Evolutionary conservation across 768 basidiomycete genomes (phyloP).

Genomic region (Leccinum imitatum): DNA sequence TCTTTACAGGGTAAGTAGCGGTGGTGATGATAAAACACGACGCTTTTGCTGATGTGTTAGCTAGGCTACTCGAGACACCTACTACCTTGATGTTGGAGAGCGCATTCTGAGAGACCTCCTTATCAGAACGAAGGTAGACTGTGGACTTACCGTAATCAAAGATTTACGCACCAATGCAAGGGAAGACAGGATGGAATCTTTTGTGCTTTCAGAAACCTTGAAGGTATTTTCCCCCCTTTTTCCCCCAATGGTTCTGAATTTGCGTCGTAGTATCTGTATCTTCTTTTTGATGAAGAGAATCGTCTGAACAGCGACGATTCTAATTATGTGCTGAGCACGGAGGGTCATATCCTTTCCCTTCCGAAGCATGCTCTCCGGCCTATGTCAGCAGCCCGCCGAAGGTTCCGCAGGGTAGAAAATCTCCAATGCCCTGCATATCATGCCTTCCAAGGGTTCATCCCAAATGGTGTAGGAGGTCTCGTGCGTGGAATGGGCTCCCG

Average conservation of each 20-base stretch:
- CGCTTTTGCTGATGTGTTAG: slow-evolving; percentile 2
- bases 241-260: slow-evolving; percentile 1
- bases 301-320: slow-evolving; percentile 72
- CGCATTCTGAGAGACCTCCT: slow-evolving; percentile 75
- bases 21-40: background rate
- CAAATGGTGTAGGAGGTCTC: slow-evolving; percentile 45
- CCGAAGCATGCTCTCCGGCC: slow-evolving; percentile 53
- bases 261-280: slow-evolving; percentile 74
- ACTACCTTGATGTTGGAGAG: slow-evolving; percentile 91
- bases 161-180: slow-evolving; percentile 75
- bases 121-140: slow-evolving; percentile 74
- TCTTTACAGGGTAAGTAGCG: slow-evolving; percentile 69
- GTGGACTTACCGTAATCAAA: slow-evolving; percentile 80
- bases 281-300: slow-evolving; percentile 88
- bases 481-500: slow-evolving; percentile 69
- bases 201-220: slow-evolving; percentile 89
- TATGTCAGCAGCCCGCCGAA: slow-evolving; percentile 56
- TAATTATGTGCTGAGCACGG: slow-evolving; percentile 92
- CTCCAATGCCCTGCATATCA: slow-evolving; percentile 76
- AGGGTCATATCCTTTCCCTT: slow-evolving; percentile 85
- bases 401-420: slow-evolving; percentile 59
- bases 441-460: slow-evolving; percentile 38
- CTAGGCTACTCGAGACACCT: slow-evolving; percentile 88
- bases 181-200: slow-evolving; percentile 97
- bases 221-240: slow-evolving; percentile 52